Conservation (phyloP, 345 rosid genomes). For the Brassica cretica region DNA sequence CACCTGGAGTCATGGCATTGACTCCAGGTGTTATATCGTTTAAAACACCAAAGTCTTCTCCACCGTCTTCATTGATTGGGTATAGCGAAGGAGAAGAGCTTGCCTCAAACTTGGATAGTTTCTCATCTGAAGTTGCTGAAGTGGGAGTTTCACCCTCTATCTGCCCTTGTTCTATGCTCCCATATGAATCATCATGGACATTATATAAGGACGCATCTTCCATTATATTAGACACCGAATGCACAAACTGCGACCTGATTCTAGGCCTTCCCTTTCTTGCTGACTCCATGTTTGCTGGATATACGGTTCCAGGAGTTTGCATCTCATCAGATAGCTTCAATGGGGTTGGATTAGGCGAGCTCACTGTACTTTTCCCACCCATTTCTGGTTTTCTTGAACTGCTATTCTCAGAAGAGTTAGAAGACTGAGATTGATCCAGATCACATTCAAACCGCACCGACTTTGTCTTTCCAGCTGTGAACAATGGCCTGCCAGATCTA, state of each 20-base stretch:
- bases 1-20: slow-evolving; percentile 56
- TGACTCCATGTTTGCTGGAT: slow-evolving; percentile 54
- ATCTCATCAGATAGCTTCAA: slow-evolving; percentile 77
- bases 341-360: slow-evolving; percentile 80
- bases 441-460: slow-evolving; percentile 75
- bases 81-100: slow-evolving; percentile 52
- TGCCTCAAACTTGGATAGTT: slow-evolving; percentile 41
- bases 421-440: slow-evolving; percentile 49
- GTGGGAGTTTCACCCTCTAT: neutral
- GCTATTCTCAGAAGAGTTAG: slow-evolving; percentile 43
- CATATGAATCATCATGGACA: slow-evolving; percentile 8
- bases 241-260: slow-evolving; percentile 80
- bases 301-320: slow-evolving; percentile 97
- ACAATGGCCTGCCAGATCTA: slow-evolving; percentile 29
- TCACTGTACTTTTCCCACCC: slow-evolving; percentile 40
- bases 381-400: slow-evolving; percentile 44
- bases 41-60: slow-evolving; percentile 19
- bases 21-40: slow-evolving; percentile 22
- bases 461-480: slow-evolving; percentile 54
- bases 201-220: slow-evolving; percentile 52
- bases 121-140: slow-evolving; percentile 13
- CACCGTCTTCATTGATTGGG: neutral
- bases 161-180: neutral
- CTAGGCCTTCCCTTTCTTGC: slow-evolving; percentile 50
- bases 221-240: slow-evolving; percentile 49